Evolutionary conservation across 108 stramenopile species (phyloP).

Genomic region (Aurantiochytrium sp.): DNA sequence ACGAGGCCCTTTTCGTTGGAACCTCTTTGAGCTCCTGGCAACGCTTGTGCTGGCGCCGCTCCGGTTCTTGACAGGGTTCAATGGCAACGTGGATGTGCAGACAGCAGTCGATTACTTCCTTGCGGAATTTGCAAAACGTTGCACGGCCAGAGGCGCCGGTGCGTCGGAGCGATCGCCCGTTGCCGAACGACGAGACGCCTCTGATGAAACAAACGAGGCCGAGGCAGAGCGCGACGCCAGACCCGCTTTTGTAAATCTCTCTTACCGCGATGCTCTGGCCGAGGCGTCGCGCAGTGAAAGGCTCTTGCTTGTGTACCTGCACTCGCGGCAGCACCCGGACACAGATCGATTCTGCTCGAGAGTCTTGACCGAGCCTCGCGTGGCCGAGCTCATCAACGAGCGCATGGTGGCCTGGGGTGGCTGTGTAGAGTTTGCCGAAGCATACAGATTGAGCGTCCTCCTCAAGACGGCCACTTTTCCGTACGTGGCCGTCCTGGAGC

Average conservation of each 20-base stretch:
- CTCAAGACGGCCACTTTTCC: not conserved
- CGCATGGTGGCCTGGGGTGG: not conserved
- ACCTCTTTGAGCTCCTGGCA: not conserved
- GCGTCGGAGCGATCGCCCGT: too few relatives aligned
- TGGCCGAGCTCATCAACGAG: not conserved
- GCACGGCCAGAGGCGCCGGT: not conserved
- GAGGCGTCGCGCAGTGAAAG: not conserved
- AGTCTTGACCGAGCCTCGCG: not conserved
- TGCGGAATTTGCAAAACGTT: not conserved
- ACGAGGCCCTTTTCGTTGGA: not conserved
- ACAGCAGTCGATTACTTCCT: not conserved
- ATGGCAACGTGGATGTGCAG: not conserved
- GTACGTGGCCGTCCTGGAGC: not conserved
- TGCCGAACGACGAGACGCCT: not conserved
- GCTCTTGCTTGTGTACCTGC: slow-evolving; percentile 10
- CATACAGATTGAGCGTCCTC: not conserved
- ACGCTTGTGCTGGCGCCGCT: not conserved
- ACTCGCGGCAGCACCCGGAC: slow-evolving; percentile 14
- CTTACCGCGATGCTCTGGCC: not conserved
- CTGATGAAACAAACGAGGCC: not conserved
- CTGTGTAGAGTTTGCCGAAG: not conserved
- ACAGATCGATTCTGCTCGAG: not conserved
- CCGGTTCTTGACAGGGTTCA: not conserved
- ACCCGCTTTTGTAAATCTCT: not conserved
- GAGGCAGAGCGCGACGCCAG: not conserved